Percentiles rank a stretch among this genome's conserved stretches.
Evolutionary conservation across 306 rosid genomes (phyloP).

Genomic region (Astragalus glycyphyllos): DNA sequence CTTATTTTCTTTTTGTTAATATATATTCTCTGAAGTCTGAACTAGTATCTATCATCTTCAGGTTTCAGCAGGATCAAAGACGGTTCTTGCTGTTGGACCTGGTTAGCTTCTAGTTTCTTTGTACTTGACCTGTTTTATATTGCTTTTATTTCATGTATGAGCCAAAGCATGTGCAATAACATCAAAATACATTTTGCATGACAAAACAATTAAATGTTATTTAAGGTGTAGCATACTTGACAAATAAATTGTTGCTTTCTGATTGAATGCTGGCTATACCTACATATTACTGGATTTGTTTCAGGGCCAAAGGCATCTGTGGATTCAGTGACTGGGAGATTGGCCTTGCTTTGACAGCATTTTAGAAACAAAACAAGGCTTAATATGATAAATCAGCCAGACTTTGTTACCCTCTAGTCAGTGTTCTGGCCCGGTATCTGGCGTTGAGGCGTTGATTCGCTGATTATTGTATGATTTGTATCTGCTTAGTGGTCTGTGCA

Average conservation of each 20-base stretch:
- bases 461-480: slow-evolving; percentile 25
- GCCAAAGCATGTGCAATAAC: slow-evolving; percentile 8
- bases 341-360: slow-evolving; percentile 61
- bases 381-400: slow-evolving; percentile 21
- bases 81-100: slow-evolving; percentile 95
- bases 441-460: slow-evolving; percentile 14
- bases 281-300: slow-evolving; percentile 19
- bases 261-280: neutral
- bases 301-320: slow-evolving; percentile 74
- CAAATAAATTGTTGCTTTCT: slow-evolving; percentile 7
- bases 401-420: slow-evolving; percentile 21
- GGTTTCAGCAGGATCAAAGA: slow-evolving; percentile 85
- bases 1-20: neutral
- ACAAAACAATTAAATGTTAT: slow-evolving; percentile 13
- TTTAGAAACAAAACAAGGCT: slow-evolving; percentile 30
- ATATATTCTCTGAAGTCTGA: slow-evolving; percentile 7
- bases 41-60: slow-evolving; percentile 42
- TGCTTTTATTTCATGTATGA: slow-evolving; percentile 25
- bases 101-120: slow-evolving; percentile 56
- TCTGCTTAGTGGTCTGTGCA: slow-evolving; percentile 5
- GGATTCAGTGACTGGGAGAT: slow-evolving; percentile 80
- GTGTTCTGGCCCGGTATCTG: neutral
- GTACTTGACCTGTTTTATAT: slow-evolving; percentile 25
- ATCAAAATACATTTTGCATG: slow-evolving; percentile 9
- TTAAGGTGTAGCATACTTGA: neutral